Evolutionary conservation across 2,329 filamentous ascomycete species (phyloP).

Genomic region (Coniochaeta sp.): DNA sequence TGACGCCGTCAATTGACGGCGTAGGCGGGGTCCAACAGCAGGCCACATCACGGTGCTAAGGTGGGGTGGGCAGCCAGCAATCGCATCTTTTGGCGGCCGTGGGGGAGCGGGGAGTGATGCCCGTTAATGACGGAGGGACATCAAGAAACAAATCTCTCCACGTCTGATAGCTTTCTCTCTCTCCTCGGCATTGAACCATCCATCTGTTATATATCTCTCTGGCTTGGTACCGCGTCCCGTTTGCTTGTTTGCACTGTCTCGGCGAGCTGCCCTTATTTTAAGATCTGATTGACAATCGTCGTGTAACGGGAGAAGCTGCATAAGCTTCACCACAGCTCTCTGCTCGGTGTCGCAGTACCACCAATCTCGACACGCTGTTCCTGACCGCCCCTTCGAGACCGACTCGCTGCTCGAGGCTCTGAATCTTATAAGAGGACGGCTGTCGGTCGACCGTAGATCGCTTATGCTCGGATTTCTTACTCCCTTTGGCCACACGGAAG

Average conservation of each 20-base stretch:
- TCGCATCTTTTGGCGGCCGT: background rate
- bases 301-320: background rate
- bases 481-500: background rate
- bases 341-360: background rate
- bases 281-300: background rate
- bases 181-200: background rate
- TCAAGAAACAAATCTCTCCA: background rate
- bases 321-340: background rate
- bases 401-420: background rate
- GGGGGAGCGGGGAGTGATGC: background rate
- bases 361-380: background rate
- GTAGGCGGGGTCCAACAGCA: background rate
- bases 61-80: background rate
- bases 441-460: background rate
- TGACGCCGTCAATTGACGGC: background rate
- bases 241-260: background rate
- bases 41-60: background rate
- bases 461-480: background rate
- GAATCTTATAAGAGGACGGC: background rate
- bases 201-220: background rate
- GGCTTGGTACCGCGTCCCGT: background rate
- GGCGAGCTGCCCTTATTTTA: background rate
- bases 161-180: background rate
- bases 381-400: background rate
- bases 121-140: background rate